phyloP scores from a whole-genome alignment of 441 rosid species.

The Corymbia citriodora region DNA sequence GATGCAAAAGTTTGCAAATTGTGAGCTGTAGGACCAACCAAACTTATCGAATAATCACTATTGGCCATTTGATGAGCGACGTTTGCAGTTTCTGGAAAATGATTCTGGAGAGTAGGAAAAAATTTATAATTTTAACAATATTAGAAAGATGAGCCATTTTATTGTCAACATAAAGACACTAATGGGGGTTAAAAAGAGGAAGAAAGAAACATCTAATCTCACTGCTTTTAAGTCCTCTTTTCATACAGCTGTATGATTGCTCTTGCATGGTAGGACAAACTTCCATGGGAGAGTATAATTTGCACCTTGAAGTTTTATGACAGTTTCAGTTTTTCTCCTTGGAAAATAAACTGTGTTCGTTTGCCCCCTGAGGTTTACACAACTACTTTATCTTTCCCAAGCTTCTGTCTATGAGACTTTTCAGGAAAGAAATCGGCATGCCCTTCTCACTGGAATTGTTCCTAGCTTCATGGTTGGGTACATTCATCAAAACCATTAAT shows the following conservation, averaged over 20 bases:
- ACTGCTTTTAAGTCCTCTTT: neutral
- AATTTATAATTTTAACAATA: neutral
- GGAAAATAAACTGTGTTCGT: neutral
- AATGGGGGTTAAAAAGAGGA: neutral
- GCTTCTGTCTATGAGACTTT: neutral
- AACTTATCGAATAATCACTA: neutral
- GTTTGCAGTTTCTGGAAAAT: neutral
- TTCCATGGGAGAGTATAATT: neutral
- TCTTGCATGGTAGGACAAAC: neutral
- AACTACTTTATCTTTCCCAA: neutral
- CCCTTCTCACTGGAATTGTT: neutral
- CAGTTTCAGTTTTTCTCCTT: neutral
- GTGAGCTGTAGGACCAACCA: neutral
- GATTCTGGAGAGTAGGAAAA: neutral
- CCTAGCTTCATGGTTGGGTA: neutral
- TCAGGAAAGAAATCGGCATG: neutral
- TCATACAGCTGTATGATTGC: neutral
- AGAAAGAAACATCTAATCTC: neutral
- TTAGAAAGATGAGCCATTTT: neutral
- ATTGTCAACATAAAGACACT: neutral
- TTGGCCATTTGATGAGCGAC: neutral
- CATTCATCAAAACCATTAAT: neutral
- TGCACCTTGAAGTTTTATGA: neutral
- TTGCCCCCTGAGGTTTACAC: neutral
- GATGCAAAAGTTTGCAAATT: neutral